Conservation (phyloP, 768 basidiomycete species). For the Auriscalpium vulgare region DNA sequence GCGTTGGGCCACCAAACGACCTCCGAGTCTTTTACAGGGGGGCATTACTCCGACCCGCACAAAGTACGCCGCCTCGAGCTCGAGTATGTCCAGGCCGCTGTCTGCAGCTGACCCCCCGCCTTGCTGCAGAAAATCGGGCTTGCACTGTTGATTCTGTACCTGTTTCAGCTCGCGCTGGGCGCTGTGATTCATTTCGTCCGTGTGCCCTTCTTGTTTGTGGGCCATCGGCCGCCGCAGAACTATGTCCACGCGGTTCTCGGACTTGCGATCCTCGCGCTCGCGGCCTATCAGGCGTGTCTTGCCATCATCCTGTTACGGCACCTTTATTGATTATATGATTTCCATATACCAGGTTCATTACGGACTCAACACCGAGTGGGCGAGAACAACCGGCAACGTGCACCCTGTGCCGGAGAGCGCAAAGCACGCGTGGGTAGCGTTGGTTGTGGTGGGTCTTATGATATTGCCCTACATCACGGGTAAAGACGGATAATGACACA, state of each 20-base stretch:
- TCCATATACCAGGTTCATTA: neutral
- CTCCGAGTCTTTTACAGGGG: neutral
- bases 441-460: constrained; percentile 13
- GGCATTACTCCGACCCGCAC: constrained; percentile 16
- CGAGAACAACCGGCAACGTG: constrained; percentile 7
- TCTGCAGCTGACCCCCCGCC: neutral
- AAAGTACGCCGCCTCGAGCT: constrained; percentile 11
- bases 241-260: constrained; percentile 21
- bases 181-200: constrained; percentile 20
- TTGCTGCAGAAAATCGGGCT: constrained; percentile 16
- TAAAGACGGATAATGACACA: neutral
- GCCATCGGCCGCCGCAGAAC: constrained; percentile 20
- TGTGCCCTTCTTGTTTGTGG: constrained; percentile 11
- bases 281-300: constrained; percentile 13
- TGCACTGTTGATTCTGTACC: constrained; percentile 18
- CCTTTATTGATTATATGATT: neutral
- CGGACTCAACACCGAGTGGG: constrained; percentile 9
- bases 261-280: constrained; percentile 18
- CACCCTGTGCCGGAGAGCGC: constrained; percentile 6
- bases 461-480: neutral
- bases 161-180: constrained; percentile 18
- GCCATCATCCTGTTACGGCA: neutral
- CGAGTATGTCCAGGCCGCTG: no score
- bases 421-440: constrained; percentile 14
- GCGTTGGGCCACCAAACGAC: constrained; percentile 11